Base-by-base conservation (phyloP, 768 basidiomycete genomes). In the Tulasnella sp. region DNA sequence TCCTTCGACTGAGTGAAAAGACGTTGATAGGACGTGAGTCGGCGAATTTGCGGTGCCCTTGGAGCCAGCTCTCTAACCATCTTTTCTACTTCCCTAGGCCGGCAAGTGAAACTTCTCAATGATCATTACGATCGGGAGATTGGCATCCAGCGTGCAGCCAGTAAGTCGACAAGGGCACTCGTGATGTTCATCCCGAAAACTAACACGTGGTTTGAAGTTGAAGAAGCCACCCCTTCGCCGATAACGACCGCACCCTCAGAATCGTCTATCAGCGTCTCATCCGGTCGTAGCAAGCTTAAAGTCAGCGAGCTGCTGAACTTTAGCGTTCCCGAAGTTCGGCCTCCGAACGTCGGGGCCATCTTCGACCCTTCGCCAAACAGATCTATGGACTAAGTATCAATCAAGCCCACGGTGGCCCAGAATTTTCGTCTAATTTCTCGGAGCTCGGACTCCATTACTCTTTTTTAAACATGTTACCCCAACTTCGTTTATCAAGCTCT, bases 11-110 rank as follows among this genome's bases (percentile, higher is more conserved):
- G 58, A 54, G 75, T n/a, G 75, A 76, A 31, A 67, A 40, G 75
- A 76, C 75, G 15, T 31, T 69, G 29, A 76, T 76, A 25, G 75
- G 75, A 42, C 75, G 75, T 68, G 29, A 39, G 58, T 68, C 34
- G 73, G 29, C 25, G 36, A n/a, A 37, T 6, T 17, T 22, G 7
- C 12, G 15, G 67, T 31, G 19, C 19, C 39, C 17, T 54, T 31
- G 25, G 8, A 34, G 37, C 64, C 11, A 70, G 29, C 15, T n/a
- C 12, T 37, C 25, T 29, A 15, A 40, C 25, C n/a, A n/a, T 19
- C 15, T 25, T 6, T 68, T 37, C 25, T 31, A 15, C 31, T 38
- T 39, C 3, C 73, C 1, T 76, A 67, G 58, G 75, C 11, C 67
- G 38, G 2, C 58, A 68, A 54, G 38, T 40, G 22, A 68, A 40